Base-by-base conservation (phyloP, 352 stramenopile species). In the Blastocystis sp. region DNA sequence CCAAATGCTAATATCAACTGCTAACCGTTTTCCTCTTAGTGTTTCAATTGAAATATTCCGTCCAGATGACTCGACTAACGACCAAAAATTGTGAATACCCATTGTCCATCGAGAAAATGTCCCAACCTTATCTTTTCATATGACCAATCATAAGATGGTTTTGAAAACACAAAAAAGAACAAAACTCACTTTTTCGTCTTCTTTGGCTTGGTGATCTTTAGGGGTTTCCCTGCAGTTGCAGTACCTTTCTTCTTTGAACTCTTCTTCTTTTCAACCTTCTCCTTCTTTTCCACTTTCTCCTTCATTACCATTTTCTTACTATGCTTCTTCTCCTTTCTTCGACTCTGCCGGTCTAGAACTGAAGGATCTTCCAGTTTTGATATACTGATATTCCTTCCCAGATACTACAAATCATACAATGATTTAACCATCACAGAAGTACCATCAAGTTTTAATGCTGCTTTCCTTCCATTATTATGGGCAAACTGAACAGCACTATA, bases 1-100 rank as follows among this genome's bases (percentile, higher is more conserved):
- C 97, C 97, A 99, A 91, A 99, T 99, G 90, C 94, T 98, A 13
- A 96, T 96, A 91, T 99, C 97, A 57, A 99, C 96, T 0, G 97
- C 97, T 48, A 99, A 92, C 24, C 96, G 95, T 84, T 94, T 95
- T 54, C 95, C 93, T 64, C 94, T 93, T n/a, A 99, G 92, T 51
- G 96, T 98, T 94, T 99, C 96, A 70, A 99, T 97, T 90, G 96
- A 97, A 59, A 99, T 94, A 90, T 97, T 94, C 64, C 97, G 94
- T 19, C 96, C 97, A 68, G 97, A 94, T 0, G 97, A 96, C 78
- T 96, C 93, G 53, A 99, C 92, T 62, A 99, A 91, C 75, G 96
- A 92, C 97, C 97, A 99, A 62, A 99, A 92, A 90, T 97, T 97
- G 90, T 99, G 95, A 22, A 99, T 97, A 53, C 97, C 97, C 97